A percentile compares a stretch with the other conserved stretches of the same genome.
phyloP scores from a whole-genome alignment of 176 grass and related monocot genomes.

The Cenchrus purpureus region DNA sequence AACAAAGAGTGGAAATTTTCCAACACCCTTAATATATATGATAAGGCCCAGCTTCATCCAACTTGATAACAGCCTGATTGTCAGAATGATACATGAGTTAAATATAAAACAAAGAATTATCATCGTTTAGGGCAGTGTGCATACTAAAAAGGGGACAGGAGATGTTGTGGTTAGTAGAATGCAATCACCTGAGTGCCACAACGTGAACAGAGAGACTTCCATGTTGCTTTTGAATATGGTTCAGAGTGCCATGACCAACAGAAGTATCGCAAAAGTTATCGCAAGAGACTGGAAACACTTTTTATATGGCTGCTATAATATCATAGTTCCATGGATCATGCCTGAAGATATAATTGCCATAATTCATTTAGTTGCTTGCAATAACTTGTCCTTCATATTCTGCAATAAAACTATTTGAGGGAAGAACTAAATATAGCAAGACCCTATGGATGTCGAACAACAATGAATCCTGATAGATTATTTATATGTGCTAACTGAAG shows the following conservation, averaged over 20 bases:
- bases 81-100: conserved; percentile 40
- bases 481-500: no score
- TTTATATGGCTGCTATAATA: no score
- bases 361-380: no score
- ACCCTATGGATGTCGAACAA: no score
- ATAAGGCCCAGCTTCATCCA: conserved; percentile 86
- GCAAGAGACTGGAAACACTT: not conserved
- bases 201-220: not conserved
- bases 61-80: conserved; percentile 82
- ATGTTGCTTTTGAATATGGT: conserved; percentile 8
- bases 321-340: no score
- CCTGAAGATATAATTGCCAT: no score
- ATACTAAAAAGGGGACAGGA: not conserved
- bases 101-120: conserved; percentile 36
- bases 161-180: not conserved
- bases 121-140: conserved; percentile 3
- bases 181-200: not conserved
- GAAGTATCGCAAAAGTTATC: not conserved
- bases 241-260: not conserved
- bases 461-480: no score
- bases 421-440: not conserved
- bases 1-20: conserved; percentile 86
- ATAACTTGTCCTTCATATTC: no score
- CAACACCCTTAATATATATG: conserved; percentile 76
- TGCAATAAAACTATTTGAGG: no score